A percentile compares a stretch with the other conserved stretches of the same genome.
Conservation (phyloP, 2,329 filamentous ascomycete genomes). For the Arthrobotrys pseudoclavata region DNA sequence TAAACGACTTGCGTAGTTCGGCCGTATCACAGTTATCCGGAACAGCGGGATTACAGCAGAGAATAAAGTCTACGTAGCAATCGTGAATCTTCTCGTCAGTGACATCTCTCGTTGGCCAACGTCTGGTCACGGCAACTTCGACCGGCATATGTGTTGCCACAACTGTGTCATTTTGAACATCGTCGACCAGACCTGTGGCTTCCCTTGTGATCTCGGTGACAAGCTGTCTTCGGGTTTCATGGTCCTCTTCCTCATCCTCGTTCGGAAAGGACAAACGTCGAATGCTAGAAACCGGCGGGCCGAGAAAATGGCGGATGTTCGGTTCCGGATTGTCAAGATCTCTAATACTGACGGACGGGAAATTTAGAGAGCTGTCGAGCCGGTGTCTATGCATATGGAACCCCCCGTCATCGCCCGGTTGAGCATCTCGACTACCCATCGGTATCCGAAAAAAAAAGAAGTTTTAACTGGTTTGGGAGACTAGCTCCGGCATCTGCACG, state of each 20-base stretch:
- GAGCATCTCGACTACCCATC: slow-evolving; percentile 54
- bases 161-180: slow-evolving; percentile 43
- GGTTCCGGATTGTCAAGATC: slow-evolving; percentile 58
- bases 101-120: slow-evolving; percentile 75
- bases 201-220: slow-evolving; percentile 54
- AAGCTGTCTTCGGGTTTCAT: slow-evolving; percentile 50
- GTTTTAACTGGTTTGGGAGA: slow-evolving; percentile 35
- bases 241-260: slow-evolving; percentile 32
- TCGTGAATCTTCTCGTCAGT: slow-evolving; percentile 80
- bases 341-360: slow-evolving; percentile 53
- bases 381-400: slow-evolving; percentile 45
- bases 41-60: slow-evolving; percentile 90
- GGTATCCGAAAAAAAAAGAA: slow-evolving; percentile 14
- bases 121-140: slow-evolving; percentile 14
- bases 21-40: slow-evolving; percentile 77
- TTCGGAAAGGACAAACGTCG: slow-evolving; percentile 39
- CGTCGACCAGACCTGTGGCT: slow-evolving; percentile 48
- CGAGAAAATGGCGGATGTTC: slow-evolving; percentile 45
- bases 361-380: slow-evolving; percentile 36
- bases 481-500: slow-evolving; percentile 33
- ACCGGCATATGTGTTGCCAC: slow-evolving; percentile 38
- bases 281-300: slow-evolving; percentile 51
- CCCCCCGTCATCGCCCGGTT: slow-evolving; percentile 52
- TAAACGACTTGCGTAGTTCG: slow-evolving; percentile 81
- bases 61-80: slow-evolving; percentile 85